Percentiles rank a stretch among this genome's conserved stretches.
Conservation (phyloP, 495 filamentous ascomycete species). For the Articulospora tetracladia region DNA sequence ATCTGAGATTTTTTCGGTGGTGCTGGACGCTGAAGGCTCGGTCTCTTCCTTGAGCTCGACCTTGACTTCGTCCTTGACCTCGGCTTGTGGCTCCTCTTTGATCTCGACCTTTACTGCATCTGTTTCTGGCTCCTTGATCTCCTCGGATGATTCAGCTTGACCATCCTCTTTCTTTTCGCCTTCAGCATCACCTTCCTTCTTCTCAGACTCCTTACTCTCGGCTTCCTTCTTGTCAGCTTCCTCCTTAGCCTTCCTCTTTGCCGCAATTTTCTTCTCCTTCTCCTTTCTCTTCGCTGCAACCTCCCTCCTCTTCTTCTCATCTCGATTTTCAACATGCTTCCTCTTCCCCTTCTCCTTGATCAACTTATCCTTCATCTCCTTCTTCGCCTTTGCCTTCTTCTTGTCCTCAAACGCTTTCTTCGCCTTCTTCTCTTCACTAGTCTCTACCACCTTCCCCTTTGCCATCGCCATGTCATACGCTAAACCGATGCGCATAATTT, state of each 20-base stretch:
- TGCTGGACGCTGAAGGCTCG: background rate
- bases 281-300: conserved; percentile 29
- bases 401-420: conserved; percentile 13
- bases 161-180: background rate
- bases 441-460: conserved; percentile 45
- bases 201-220: background rate
- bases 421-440: conserved; percentile 9
- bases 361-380: conserved; percentile 32
- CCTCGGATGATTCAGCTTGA: no score
- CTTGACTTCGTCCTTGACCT: background rate
- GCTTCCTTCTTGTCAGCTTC: conserved; percentile 5
- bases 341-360: conserved; percentile 19
- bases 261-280: conserved; percentile 30
- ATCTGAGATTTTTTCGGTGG: no score
- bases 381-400: conserved; percentile 8
- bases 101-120: background rate
- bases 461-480: conserved; percentile 81
- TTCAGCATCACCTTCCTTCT: background rate
- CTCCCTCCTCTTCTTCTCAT: conserved; percentile 9
- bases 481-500: conserved; percentile 74
- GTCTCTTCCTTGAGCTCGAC: background rate
- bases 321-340: conserved; percentile 14
- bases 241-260: conserved; percentile 16
- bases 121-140: background rate
- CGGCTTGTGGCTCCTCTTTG: background rate